A percentile compares a stretch with the other conserved stretches of the same genome.
phyloP scores from a whole-genome alignment of 164 flowering plant genomes.

The Stephania yunnanensis region DNA sequence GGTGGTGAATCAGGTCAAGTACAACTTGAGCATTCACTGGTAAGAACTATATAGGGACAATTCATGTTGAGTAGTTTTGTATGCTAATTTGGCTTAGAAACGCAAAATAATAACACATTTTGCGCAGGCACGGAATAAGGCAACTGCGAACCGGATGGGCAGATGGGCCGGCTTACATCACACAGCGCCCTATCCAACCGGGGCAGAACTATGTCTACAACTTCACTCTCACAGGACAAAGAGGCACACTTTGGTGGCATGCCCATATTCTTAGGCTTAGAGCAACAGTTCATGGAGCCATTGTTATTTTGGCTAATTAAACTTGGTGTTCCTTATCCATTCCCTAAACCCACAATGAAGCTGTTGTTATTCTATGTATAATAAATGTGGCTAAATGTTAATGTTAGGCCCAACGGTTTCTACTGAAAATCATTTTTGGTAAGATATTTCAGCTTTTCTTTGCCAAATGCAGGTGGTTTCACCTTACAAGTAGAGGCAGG shows the following conservation, averaged over 20 bases:
- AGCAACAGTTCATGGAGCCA: constrained; percentile 30
- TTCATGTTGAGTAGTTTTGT: background rate
- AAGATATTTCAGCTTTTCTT: background rate
- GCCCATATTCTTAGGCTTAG: constrained; percentile 35
- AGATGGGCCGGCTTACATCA: constrained; percentile 33
- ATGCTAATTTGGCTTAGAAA: background rate
- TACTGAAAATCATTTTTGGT: too few species aligned
- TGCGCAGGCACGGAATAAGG: constrained; percentile 24
- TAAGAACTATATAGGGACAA: constrained; percentile 1
- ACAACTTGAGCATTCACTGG: constrained; percentile 44
- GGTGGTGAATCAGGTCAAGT: constrained; percentile 38
- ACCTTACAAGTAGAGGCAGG: constrained; percentile 35
- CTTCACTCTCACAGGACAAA: constrained; percentile 32
- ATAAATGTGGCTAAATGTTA: too few species aligned
- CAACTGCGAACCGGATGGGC: constrained; percentile 35
- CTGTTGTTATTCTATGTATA: constrained; percentile 21
- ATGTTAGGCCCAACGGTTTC: background rate
- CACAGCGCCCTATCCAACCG: constrained; percentile 34
- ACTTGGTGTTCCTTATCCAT: constrained; percentile 31
- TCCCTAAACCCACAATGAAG: constrained; percentile 29
- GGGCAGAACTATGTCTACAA: constrained; percentile 27
- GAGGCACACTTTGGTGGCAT: constrained; percentile 33
- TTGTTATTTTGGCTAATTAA: constrained; percentile 34
- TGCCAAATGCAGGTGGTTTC: constrained; percentile 7
- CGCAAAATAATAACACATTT: background rate